Base-by-base conservation (phyloP, 2,329 filamentous ascomycete species). In the Cytospora leucostoma region DNA sequence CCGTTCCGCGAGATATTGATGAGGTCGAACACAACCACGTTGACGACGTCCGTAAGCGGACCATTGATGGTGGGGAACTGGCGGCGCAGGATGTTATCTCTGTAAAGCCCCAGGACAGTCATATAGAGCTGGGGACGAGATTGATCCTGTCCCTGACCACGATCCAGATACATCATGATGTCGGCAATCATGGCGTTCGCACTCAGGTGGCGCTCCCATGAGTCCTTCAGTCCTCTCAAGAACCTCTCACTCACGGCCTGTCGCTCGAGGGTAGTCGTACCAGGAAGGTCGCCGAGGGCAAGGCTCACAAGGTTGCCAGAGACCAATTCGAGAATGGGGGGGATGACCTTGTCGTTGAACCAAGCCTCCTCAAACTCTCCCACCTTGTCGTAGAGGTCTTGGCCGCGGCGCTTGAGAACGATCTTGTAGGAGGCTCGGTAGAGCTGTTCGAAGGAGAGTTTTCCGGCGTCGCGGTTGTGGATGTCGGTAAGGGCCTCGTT, bases 101-200 rank as follows among this genome's bases (percentile, higher is more conserved):
- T 88, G 75, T 96, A 99, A 2, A 97, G 81, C 3, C 89, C 89
- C 81, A 99, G 96, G 3, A 92, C 88, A 11, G 90, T 86, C 15
- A 89, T 85, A 73, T 93, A 97, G 61, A 97, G 95, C 0, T 90
- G 90, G 0, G 92, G 88, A 7, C 86, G 83, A 27, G 57, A 49
- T 7, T 77, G 71, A 67, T 96, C 92, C 40, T 87, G 81, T 56
- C 87, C 89, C 71, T 91, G 93, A 34, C 93, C 88, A 56, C 93
- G 89, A 73, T 99, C 94, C 82, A 99, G 92, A 73, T 97, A 97
- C 93, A 98, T 97, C 58, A 98, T 82, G 37, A 98, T 92, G 74
- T 98, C 95, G 4, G 93, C 93, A 57, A 92, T 89, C 94, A 98
- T 98, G 72, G 92, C 93, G 91, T 97, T 97, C 52, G 91, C 93